phyloP scores from a whole-genome alignment of 257 asterid genomes.

The Salvia rosmarinus region DNA sequence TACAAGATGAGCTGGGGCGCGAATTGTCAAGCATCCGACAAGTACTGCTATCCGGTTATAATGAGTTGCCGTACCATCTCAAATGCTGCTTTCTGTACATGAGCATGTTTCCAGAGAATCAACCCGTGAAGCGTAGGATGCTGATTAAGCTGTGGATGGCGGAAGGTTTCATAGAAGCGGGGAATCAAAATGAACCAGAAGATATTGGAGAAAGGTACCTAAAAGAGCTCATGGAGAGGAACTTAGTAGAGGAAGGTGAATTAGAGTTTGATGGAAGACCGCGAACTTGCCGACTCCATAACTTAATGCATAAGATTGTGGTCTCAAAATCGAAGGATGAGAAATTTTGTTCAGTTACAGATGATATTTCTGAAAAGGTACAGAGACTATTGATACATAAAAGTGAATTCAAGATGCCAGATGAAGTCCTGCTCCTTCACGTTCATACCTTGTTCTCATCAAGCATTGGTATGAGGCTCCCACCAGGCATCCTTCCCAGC shows the following conservation, averaged over 20 bases:
- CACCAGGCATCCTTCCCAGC: constrained; percentile 8
- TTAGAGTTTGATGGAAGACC: constrained; percentile 34
- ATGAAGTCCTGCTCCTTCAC: background rate
- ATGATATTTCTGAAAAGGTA: background rate
- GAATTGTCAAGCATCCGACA: constrained; percentile 1
- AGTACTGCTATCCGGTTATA: constrained; percentile 8
- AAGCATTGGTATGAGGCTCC: background rate
- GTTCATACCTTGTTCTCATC: constrained; percentile 10
- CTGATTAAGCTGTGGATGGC: constrained; percentile 37
- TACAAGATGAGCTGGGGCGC: constrained; percentile 21
- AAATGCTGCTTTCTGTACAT: constrained; percentile 30
- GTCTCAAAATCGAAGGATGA: constrained; percentile 23
- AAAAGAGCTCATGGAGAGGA: constrained; percentile 27
- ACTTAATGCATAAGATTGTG: constrained; percentile 12
- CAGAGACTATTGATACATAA: constrained; percentile 21
- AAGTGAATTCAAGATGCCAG: background rate
- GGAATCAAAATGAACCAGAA: constrained; percentile 19
- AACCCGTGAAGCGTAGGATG: constrained; percentile 17
- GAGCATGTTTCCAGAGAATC: constrained; percentile 21
- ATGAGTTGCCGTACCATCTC: constrained; percentile 32
- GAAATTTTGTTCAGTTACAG: background rate
- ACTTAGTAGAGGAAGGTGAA: constrained; percentile 18
- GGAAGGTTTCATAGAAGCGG: constrained; percentile 11
- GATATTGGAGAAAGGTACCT: constrained; percentile 35
- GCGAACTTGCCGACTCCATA: constrained; percentile 25